Evolutionary conservation across 768 basidiomycete genomes (phyloP).

Genomic region (Leccinum incarnatum): DNA sequence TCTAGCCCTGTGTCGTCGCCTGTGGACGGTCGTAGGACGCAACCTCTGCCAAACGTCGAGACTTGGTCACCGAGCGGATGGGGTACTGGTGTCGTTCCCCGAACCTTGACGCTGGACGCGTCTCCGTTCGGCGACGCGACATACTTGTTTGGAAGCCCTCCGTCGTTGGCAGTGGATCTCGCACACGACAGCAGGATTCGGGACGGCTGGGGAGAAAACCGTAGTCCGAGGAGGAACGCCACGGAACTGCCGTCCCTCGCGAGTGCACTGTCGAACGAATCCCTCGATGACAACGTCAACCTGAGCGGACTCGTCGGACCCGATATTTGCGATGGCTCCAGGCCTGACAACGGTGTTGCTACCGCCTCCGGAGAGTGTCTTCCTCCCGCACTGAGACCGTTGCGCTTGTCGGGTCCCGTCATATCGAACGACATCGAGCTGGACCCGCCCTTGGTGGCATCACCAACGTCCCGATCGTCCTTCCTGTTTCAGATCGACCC

Average conservation of each 20-base stretch:
- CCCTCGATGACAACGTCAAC: slow-evolving; percentile 12
- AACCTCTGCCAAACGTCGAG: background rate
- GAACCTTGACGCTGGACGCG: background rate
- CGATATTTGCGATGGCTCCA: slow-evolving; percentile 3
- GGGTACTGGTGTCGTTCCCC: background rate
- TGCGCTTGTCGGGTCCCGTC: slow-evolving; percentile 20
- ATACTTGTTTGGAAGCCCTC: background rate
- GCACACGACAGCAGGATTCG: background rate
- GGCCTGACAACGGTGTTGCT: slow-evolving; percentile 2
- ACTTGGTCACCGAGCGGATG: slow-evolving; percentile 1
- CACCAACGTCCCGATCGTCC: background rate
- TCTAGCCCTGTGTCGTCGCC: slow-evolving; percentile 4
- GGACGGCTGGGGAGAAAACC: background rate
- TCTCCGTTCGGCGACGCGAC: slow-evolving; percentile 2
- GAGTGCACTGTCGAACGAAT: slow-evolving; percentile 18
- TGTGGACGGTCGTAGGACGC: background rate
- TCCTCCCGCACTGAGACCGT: slow-evolving; percentile 20
- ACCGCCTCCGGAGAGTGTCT: slow-evolving; percentile 9
- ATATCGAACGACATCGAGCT: background rate
- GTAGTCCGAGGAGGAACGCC: background rate
- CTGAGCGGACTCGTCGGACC: slow-evolving; percentile 5
- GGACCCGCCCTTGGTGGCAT: background rate
- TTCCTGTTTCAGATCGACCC: slow-evolving; percentile 28
- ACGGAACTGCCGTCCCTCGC: slow-evolving; percentile 17
- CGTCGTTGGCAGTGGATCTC: background rate